A percentile compares a stretch with the other conserved stretches of the same genome.
These are phyloP conservation scores for Leishmania guyanensis DNA, from an alignment of 208 protist species.

Conservation along the genomic window DNA sequence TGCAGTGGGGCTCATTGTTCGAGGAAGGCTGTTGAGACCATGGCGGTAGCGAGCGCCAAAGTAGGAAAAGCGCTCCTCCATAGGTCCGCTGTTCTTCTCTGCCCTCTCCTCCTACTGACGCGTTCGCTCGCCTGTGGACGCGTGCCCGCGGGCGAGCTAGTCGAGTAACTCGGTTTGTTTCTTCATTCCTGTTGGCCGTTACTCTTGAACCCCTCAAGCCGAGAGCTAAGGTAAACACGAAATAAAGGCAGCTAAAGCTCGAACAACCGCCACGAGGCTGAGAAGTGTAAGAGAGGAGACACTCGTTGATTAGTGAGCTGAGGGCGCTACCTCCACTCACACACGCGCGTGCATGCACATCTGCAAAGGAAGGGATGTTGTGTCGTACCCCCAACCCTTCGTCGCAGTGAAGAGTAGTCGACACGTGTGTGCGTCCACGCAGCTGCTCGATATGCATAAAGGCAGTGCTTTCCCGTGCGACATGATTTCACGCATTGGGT, in stretches of 20 bases:
- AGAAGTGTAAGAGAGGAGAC: neutral
- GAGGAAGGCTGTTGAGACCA: neutral
- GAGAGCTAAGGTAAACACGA: neutral
- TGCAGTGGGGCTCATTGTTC: neutral
- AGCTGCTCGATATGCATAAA: neutral
- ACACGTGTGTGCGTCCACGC: neutral
- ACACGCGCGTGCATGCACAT: neutral
- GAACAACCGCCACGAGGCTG: neutral
- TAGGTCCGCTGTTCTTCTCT: neutral
- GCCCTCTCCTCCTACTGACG: neutral
- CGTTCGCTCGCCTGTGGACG: neutral
- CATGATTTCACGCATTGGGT: neutral
- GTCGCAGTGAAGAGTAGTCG: neutral
- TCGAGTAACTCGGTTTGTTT: slow-evolving; percentile 2
- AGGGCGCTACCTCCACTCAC: neutral
- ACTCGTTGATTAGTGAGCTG: neutral
- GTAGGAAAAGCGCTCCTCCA: neutral
- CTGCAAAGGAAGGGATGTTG: neutral
- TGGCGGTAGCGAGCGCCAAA: neutral
- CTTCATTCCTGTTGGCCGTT: neutral
- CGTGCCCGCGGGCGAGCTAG: neutral
- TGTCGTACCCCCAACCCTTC: neutral
- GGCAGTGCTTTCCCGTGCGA: neutral
- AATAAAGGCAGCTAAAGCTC: neutral
- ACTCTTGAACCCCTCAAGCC: neutral